These are phyloP conservation scores for Jackrogersella minutella DNA, from an alignment of 495 filamentous ascomycete species.

Conservation along the genomic window DNA sequence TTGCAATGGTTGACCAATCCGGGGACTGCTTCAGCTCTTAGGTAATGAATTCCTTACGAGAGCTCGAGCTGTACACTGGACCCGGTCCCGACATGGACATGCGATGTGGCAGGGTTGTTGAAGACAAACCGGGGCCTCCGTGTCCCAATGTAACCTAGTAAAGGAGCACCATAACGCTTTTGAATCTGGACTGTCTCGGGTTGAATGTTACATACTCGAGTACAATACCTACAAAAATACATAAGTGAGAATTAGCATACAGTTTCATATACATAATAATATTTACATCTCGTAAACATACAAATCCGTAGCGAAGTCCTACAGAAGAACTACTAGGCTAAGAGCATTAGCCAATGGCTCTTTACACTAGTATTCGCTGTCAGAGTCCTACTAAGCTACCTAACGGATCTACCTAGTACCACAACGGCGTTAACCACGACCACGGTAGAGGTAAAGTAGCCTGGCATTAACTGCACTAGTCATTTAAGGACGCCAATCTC, in stretches of 20 bases:
- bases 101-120: conserved; percentile 25
- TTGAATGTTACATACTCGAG: background rate
- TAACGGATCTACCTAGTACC: background rate
- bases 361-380: background rate
- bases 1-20: conserved; percentile 26
- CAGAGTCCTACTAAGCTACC: background rate
- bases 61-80: conserved; percentile 9
- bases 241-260: background rate
- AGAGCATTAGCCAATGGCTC: background rate
- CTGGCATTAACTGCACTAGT: background rate
- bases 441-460: background rate
- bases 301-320: background rate
- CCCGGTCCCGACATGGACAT: conserved; percentile 14
- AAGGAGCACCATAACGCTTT: background rate
- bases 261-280: background rate
- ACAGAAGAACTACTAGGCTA: background rate
- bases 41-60: conserved; percentile 17
- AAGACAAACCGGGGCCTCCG: conserved; percentile 28
- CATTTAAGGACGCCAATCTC: background rate
- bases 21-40: conserved; percentile 2
- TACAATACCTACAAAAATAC: background rate
- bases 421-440: background rate
- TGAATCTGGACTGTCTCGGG: conserved; percentile 8
- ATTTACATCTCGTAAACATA: background rate
- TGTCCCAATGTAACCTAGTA: conserved; percentile 28